A percentile compares a stretch with the other conserved stretches of the same genome.
These are phyloP conservation scores for Epichloe scottii DNA, from an alignment of 2,329 filamentous ascomycete species.

Conservation along the genomic window DNA sequence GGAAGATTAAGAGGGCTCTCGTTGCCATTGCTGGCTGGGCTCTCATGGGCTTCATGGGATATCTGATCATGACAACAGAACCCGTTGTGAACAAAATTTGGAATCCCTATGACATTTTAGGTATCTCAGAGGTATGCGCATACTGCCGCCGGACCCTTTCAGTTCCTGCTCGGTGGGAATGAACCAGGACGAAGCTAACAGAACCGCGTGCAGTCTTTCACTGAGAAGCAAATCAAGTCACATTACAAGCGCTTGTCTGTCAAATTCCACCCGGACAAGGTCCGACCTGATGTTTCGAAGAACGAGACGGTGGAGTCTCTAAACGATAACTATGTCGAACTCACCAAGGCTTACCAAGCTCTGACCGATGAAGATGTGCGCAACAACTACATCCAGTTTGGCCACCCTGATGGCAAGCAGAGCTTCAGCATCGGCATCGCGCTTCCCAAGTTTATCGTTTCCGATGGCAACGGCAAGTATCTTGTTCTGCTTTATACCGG, in stretches of 20 bases:
- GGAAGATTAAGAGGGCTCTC: conserved; percentile 72
- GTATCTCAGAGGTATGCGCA: conserved; percentile 56
- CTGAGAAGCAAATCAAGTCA: conserved; percentile 83
- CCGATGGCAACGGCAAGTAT: conserved; percentile 91
- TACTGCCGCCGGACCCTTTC: neutral
- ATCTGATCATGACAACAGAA: conserved; percentile 73
- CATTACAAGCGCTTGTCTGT: conserved; percentile 80
- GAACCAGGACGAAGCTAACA: conserved; percentile 16
- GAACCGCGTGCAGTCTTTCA: conserved; percentile 46
- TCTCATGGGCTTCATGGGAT: conserved; percentile 80
- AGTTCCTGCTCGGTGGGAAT: neutral
- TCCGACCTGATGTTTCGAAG: conserved; percentile 66
- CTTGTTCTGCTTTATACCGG: conserved; percentile 81
- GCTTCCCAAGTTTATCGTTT: conserved; percentile 81
- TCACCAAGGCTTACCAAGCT: conserved; percentile 96
- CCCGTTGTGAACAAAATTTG: conserved; percentile 65
- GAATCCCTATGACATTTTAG: conserved; percentile 94
- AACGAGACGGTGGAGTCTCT: conserved; percentile 80
- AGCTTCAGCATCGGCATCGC: conserved; percentile 97
- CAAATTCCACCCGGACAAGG: conserved; percentile 87
- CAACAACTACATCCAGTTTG: conserved; percentile 93
- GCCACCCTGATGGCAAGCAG: conserved; percentile 96
- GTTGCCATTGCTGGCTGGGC: conserved; percentile 68
- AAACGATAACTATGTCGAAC: conserved; percentile 82
- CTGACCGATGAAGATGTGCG: conserved; percentile 94